Base-by-base conservation (phyloP, 148 eudicot species). In the Nyssa sinensis region DNA sequence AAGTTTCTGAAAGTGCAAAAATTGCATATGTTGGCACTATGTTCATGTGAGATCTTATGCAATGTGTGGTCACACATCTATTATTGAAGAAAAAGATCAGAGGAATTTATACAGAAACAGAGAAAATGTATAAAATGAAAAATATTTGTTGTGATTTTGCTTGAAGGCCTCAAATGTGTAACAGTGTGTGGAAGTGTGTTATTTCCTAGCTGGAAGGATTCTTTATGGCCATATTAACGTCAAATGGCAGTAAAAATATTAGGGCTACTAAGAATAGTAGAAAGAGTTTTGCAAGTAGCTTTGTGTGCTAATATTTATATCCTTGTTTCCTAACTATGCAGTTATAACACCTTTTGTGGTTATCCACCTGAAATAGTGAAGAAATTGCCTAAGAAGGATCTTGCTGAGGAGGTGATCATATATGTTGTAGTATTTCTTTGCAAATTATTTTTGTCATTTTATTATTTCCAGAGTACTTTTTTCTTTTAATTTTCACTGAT, bases 361-460 rank as follows among this genome's bases (percentile, higher is more conserved):
- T 93, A 85, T 81, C 93, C 98, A 58, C 98, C 98, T 67, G 97
- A 93, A 75, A 86, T 89, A 74, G 98, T 93, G 69, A 93, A 91
- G 79, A 93, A 93, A 79, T 85, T 93, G 98, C 96, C 98, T 7
- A 93, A 89, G 83, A 93, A 87, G 82, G 98, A 91, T 74, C 91
- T 93, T 73, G 91, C 93, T 14, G 97, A 91, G 74, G 98, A 93
- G 94, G 98, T 93, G 77, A 82, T 83, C 32, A 67, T 32, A 55
- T 72, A 35, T 21, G 33, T 66, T 35, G 3, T 28, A 34, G 2
- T 65, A 24, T 29, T 35, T 27, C 33, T 67, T 68, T 77, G 57
- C 11, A 28, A 77, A 69, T 55, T 67, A 16, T 67, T 19, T 64
- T 61, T 30, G 23, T 27, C 4, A 62, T 62, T 62, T 41, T 47